Percentiles rank a stretch among this genome's conserved stretches.
Conservation (phyloP, 2,329 filamentous ascomycete species). For the Apiospora sp. region DNA sequence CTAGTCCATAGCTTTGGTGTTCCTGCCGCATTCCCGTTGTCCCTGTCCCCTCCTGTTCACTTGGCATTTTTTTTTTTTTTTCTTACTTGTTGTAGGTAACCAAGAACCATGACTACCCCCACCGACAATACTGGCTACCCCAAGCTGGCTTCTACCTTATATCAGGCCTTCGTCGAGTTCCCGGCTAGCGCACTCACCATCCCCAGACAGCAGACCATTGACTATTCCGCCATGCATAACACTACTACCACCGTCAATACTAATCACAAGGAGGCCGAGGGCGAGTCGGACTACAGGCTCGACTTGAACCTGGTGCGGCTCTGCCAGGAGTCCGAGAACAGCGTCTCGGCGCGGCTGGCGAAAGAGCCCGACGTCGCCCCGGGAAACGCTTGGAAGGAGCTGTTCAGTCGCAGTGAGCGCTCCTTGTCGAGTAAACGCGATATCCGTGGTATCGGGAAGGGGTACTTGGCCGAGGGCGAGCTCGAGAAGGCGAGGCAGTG, state of each 20-base stretch:
- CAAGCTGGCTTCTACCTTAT: constrained; percentile 28
- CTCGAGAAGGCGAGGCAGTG: constrained; percentile 64
- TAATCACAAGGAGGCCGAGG: not conserved
- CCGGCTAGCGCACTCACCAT: constrained; percentile 42
- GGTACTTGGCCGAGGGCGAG: constrained; percentile 46
- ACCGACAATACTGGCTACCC: constrained; percentile 14
- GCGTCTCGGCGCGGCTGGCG: constrained; percentile 66
- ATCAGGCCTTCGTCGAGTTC: constrained; percentile 42
- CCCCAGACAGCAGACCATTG: constrained; percentile 33
- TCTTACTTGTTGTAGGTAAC: not conserved
- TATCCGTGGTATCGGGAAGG: constrained; percentile 33
- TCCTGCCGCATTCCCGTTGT: constrained; percentile 5
- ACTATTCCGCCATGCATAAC: constrained; percentile 22
- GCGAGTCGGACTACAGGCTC: constrained; percentile 42
- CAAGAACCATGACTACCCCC: constrained; percentile 10
- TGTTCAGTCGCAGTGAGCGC: constrained; percentile 53
- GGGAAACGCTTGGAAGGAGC: constrained; percentile 59
- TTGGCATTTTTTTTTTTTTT: not conserved
- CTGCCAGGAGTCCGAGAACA: constrained; percentile 57
- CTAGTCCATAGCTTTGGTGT: not conserved
- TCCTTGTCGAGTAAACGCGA: constrained; percentile 25
- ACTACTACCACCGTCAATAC: not conserved
- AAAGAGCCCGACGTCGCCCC: constrained; percentile 61
- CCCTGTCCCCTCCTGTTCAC: not conserved
- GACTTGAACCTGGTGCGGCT: constrained; percentile 57